Conservation (phyloP, 805 yeast species). For the Naumovozyma dairenensis region DNA sequence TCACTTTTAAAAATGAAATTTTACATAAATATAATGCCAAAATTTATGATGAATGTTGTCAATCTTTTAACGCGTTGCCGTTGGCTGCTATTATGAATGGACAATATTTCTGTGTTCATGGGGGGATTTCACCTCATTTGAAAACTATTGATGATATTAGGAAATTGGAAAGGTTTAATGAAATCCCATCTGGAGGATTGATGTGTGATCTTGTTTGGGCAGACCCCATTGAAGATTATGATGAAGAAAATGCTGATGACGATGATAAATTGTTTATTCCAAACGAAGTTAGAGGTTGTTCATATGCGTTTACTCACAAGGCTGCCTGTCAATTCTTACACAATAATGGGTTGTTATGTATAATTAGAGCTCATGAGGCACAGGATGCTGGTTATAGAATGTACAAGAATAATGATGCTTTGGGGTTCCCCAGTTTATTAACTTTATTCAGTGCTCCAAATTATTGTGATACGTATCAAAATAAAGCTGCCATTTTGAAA, state of each 20-base stretch:
- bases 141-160: constrained; percentile 54
- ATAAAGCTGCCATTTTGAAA: constrained; percentile 84
- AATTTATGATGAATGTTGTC: constrained; percentile 59
- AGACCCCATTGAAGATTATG: constrained; percentile 78
- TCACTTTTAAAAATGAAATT: constrained; percentile 81
- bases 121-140: constrained; percentile 79
- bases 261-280: constrained; percentile 33
- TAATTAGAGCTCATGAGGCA: constrained; percentile 88
- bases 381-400: constrained; percentile 90
- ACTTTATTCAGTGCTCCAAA: constrained; percentile 91
- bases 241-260: constrained; percentile 51
- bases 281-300: constrained; percentile 76
- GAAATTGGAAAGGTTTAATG: constrained; percentile 62
- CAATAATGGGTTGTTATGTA: constrained; percentile 58
- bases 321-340: constrained; percentile 69
- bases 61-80: constrained; percentile 73
- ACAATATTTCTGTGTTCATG: constrained; percentile 88
- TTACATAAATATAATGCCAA: constrained; percentile 56
- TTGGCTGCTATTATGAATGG: constrained; percentile 83
- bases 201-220: constrained; percentile 92
- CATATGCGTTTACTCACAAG: constrained; percentile 69
- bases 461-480: constrained; percentile 76
- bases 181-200: constrained; percentile 81
- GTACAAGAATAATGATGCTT: constrained; percentile 66
- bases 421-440: constrained; percentile 76